Percentiles rank a stretch among this genome's conserved stretches.
Evolutionary conservation across 257 asterid species (phyloP).

Genomic region (Solanum rostratum): DNA sequence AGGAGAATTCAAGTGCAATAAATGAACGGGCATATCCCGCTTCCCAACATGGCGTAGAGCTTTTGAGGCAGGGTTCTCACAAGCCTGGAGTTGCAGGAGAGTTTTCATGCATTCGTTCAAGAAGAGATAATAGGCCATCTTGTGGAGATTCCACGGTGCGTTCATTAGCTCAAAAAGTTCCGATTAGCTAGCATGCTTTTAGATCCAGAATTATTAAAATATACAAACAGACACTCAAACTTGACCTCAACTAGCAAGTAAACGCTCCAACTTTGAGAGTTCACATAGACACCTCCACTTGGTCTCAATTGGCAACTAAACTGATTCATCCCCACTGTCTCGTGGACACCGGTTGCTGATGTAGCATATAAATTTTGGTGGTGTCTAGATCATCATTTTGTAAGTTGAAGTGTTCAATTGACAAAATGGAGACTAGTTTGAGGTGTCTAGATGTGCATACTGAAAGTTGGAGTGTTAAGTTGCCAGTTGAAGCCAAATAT

Average conservation of each 20-base stretch:
- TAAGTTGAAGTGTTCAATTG: not conserved
- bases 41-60: slow-evolving; percentile 13
- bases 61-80: slow-evolving; percentile 17
- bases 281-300: not conserved
- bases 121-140: slow-evolving; percentile 2
- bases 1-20: slow-evolving; percentile 12
- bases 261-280: not conserved
- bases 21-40: not conserved
- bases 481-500: not conserved
- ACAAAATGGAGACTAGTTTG: not conserved
- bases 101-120: slow-evolving; percentile 2
- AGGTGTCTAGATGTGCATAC: not conserved
- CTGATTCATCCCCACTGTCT: not conserved
- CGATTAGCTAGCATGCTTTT: not conserved
- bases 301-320: not conserved
- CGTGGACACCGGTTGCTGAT: not conserved
- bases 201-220: not conserved
- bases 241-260: not conserved
- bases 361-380: not conserved
- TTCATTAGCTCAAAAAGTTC: not conserved
- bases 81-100: slow-evolving; percentile 2
- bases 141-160: slow-evolving; percentile 13
- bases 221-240: not conserved
- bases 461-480: not conserved
- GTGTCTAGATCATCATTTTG: not conserved